phyloP scores from a whole-genome alignment of 2,329 filamentous ascomycete species.

The Xylaria sp. region DNA sequence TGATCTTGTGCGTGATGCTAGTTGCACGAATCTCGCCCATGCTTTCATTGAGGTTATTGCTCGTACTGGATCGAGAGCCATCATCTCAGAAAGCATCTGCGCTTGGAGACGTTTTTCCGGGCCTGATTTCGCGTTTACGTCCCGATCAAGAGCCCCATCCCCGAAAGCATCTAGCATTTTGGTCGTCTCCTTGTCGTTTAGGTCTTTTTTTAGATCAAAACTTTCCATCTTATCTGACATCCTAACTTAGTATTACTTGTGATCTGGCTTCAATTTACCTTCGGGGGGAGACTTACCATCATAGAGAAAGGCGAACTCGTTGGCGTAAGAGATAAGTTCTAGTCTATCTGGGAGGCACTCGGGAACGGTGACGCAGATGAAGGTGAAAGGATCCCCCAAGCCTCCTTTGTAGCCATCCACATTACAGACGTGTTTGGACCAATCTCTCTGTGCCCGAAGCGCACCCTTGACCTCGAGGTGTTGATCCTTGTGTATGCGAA shows the following conservation, averaged over 20 bases:
- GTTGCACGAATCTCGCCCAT: slow-evolving; percentile 44
- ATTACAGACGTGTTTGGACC: slow-evolving; percentile 48
- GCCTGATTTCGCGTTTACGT: slow-evolving; percentile 27
- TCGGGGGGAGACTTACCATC: slow-evolving; percentile 44
- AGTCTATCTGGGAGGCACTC: slow-evolving; percentile 55
- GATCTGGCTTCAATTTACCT: slow-evolving; percentile 26
- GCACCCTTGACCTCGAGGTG: slow-evolving; percentile 48
- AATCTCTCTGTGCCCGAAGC: slow-evolving; percentile 52
- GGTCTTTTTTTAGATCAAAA: slow-evolving; percentile 38
- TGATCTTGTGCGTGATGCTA: slow-evolving; percentile 34
- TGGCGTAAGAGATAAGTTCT: slow-evolving; percentile 54
- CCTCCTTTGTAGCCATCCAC: slow-evolving; percentile 47
- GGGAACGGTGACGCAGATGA: slow-evolving; percentile 51
- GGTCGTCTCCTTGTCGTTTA: slow-evolving; percentile 26
- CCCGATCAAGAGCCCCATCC: slow-evolving; percentile 35
- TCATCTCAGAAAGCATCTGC: slow-evolving; percentile 47
- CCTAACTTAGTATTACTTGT: not conserved
- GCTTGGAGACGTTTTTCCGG: slow-evolving; percentile 43
- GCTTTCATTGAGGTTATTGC: slow-evolving; percentile 45
- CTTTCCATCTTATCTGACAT: slow-evolving; percentile 37
- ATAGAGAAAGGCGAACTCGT: slow-evolving; percentile 56
- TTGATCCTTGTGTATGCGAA: slow-evolving; percentile 43
- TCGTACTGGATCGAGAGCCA: slow-evolving; percentile 44
- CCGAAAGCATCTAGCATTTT: slow-evolving; percentile 43
- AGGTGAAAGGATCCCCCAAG: slow-evolving; percentile 46